phyloP scores from a whole-genome alignment of 305 asterid genomes.

The Ajuga reptans region DNA sequence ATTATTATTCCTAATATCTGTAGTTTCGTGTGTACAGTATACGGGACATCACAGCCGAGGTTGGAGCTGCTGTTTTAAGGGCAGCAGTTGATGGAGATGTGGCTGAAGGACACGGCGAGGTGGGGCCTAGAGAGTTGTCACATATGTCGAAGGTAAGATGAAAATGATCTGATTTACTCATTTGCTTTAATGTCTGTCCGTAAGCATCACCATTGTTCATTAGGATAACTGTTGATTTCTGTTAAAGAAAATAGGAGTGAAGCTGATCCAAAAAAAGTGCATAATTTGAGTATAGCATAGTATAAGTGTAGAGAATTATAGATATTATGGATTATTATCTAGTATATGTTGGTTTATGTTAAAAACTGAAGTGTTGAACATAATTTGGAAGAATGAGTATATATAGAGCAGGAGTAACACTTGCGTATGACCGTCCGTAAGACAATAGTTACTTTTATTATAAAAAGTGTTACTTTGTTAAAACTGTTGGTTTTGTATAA shows the following conservation, averaged over 20 bases:
- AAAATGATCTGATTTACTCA: background rate
- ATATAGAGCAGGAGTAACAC: no score
- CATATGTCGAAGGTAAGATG: slow-evolving; percentile 66
- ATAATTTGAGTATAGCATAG: background rate
- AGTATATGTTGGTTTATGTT: background rate
- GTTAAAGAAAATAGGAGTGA: no score
- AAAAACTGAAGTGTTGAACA: background rate
- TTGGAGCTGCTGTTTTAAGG: slow-evolving; percentile 84
- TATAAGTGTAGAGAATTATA: no score
- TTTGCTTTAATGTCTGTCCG: no score
- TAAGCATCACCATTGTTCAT: no score
- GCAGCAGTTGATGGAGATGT: slow-evolving; percentile 72
- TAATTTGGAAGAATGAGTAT: background rate
- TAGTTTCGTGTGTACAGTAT: slow-evolving; percentile 41
- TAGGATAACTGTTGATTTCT: no score
- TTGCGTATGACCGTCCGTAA: no score
- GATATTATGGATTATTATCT: background rate
- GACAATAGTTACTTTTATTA: no score
- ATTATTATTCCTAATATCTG: slow-evolving; percentile 5
- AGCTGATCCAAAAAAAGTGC: background rate
- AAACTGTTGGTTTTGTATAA: no score
- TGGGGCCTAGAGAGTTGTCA: slow-evolving; percentile 65
- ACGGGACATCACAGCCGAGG: slow-evolving; percentile 86
- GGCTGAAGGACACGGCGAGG: slow-evolving; percentile 85
- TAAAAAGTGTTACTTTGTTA: no score